Percentiles rank a stretch among this genome's conserved stretches.
Evolutionary conservation across 108 stramenopile genomes (phyloP).

Genomic region (Conticribra weissflogii): DNA sequence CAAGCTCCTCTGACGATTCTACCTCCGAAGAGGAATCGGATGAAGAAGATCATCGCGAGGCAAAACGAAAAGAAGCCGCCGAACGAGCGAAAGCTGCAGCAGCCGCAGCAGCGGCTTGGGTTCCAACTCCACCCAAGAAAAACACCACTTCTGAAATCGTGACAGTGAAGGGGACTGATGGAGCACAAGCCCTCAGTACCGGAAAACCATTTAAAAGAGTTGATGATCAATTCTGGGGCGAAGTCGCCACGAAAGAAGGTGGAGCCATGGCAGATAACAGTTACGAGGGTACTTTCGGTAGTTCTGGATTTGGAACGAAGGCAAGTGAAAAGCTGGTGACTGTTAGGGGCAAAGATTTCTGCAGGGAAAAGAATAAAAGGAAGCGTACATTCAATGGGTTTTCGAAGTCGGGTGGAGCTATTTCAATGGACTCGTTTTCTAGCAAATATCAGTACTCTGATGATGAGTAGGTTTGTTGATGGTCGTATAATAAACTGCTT

Average conservation of each 20-base stretch:
- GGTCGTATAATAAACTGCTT: background rate
- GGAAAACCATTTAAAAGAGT: slow-evolving; percentile 96
- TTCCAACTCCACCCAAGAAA: slow-evolving; percentile 63
- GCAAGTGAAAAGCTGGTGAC: slow-evolving; percentile 92
- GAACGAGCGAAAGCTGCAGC: slow-evolving; percentile 80
- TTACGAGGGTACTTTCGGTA: slow-evolving; percentile 93
- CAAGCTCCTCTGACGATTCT: slow-evolving; percentile 36
- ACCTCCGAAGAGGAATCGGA: slow-evolving; percentile 50
- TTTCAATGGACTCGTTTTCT: slow-evolving; percentile 73
- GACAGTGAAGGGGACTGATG: slow-evolving; percentile 76
- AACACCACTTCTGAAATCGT: slow-evolving; percentile 38
- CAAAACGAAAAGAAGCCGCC: slow-evolving; percentile 52
- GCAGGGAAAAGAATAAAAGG: slow-evolving; percentile 99
- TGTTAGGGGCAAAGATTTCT: slow-evolving; percentile 97
- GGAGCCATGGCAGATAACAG: slow-evolving; percentile 94
- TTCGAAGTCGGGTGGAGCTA: slow-evolving; percentile 73
- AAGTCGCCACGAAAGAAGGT: slow-evolving; percentile 86
- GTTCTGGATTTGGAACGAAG: slow-evolving; percentile 93
- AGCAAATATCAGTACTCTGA: slow-evolving; percentile 75
- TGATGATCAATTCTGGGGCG: slow-evolving; percentile 91
- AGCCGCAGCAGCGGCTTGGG: slow-evolving; percentile 84
- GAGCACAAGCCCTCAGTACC: slow-evolving; percentile 80
- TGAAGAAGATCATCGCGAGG: slow-evolving; percentile 46
- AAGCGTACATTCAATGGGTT: slow-evolving; percentile 95
- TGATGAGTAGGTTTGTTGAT: slow-evolving; percentile 33